Conservation (phyloP, 2,329 filamentous ascomycete species). For the Bipolaris sorokiniana region DNA sequence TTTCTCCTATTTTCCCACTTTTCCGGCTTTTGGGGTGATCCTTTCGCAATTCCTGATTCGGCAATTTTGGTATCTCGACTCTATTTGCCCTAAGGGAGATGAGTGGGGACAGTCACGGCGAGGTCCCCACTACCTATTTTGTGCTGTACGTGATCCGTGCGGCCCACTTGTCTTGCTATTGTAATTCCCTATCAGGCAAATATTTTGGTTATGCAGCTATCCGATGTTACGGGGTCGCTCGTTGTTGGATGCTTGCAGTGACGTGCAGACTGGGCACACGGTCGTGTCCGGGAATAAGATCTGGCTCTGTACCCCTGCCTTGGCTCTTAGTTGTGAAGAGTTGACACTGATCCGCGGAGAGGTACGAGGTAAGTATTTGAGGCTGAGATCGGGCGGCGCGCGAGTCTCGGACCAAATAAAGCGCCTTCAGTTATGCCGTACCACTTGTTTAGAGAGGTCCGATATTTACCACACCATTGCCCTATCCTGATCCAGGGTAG, state of each 20-base stretch:
- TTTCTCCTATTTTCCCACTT: too few species aligned
- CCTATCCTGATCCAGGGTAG: background rate
- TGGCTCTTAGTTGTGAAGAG: too few species aligned
- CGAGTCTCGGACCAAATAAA: too few species aligned
- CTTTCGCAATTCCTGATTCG: too few species aligned
- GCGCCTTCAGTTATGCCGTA: background rate
- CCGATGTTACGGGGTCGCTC: background rate
- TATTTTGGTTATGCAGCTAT: background rate
- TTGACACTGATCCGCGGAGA: too few species aligned
- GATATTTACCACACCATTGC: background rate
- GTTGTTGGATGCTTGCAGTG: background rate
- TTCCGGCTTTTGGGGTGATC: too few species aligned
- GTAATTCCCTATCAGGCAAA: background rate
- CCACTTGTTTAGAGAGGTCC: background rate
- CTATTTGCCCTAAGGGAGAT: background rate
- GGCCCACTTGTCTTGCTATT: background rate
- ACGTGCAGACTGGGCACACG: too few species aligned
- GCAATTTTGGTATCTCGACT: too few species aligned
- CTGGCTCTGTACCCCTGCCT: background rate
- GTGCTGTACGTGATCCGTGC: background rate
- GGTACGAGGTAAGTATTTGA: too few species aligned
- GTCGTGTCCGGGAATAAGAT: background rate
- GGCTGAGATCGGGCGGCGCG: too few species aligned
- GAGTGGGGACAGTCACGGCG: background rate
- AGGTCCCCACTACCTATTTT: too few species aligned